Percentiles rank a stretch among this genome's conserved stretches.
phyloP scores from a whole-genome alignment of 1,139 yeast genomes.

The Groenewaldozyma auringiensis region DNA sequence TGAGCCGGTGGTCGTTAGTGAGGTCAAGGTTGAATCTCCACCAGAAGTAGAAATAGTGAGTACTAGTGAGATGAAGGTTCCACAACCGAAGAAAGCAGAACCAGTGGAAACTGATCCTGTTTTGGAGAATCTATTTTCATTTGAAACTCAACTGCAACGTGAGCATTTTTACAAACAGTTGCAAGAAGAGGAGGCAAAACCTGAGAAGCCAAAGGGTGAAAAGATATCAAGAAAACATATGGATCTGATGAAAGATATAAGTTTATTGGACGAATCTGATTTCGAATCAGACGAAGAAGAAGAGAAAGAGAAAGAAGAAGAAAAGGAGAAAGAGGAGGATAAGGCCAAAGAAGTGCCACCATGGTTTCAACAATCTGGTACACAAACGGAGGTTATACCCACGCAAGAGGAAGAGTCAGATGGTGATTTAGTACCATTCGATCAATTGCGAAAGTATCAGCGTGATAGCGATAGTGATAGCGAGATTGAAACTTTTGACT shows the following conservation, averaged over 20 bases:
- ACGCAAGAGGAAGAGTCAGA: background rate
- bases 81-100: background rate
- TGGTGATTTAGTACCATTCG: background rate
- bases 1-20: background rate
- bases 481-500: background rate
- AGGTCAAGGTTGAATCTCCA: background rate
- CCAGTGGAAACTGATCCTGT: background rate
- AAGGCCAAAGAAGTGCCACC: constrained; percentile 13
- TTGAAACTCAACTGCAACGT: constrained; percentile 23
- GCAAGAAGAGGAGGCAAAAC: background rate
- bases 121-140: constrained; percentile 21
- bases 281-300: constrained; percentile 14
- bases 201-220: background rate
- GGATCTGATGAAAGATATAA: constrained; percentile 3
- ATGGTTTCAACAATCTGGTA: constrained; percentile 10
- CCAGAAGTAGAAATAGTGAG: background rate
- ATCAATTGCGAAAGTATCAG: background rate
- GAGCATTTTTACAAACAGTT: constrained; percentile 19
- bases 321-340: constrained; percentile 14
- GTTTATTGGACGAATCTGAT: constrained; percentile 14
- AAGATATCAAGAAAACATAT: constrained; percentile 1
- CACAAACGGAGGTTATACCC: background rate
- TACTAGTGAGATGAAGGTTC: background rate
- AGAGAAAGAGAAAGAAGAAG: constrained; percentile 14
- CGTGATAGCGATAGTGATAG: background rate